Base-by-base conservation (phyloP, 129 eudicot genomes). In the Lactuca sativa region DNA sequence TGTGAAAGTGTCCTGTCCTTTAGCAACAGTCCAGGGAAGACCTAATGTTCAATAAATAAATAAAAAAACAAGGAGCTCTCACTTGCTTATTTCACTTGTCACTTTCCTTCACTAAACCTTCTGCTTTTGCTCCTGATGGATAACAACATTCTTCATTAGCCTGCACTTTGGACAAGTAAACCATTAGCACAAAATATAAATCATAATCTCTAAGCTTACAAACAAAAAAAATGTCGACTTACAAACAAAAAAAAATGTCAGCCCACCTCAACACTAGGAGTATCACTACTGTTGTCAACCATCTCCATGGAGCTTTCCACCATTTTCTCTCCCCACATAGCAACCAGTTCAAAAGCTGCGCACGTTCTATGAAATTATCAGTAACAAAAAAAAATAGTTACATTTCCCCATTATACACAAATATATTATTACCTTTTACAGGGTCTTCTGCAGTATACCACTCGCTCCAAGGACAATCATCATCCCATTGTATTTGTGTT, bases 371-470 rank as follows among this genome's bases (percentile, higher is more conserved):
- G 40, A 65, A 72, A 33, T 66, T 36, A 67, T 61, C 40, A 71
- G 63, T 66, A 56, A 74, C 40, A 21, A 49, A 63, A 21, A 25
- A 9, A 51, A 31, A 73, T 37, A 3, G 38, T n/a, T 13, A 58
- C 3, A 25, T 71, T 38, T 40, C 48, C 6, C 64, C 40, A 36
- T 10, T 37, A 37, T 72, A 67, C 54, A 57, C 0, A 9, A 21
- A 34, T 4, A 66, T 38, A 62, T 18, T 52, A 37, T 13, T 57
- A 88, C 97, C 95, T 86, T 86, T 88, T 65, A 88, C 74, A 3
- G 97, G 97, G 78, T 92, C 97, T 63, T 92, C 97, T 11, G 96
- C 91, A 57, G 95, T 86, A 75, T 86, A 92, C 96, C 97, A 92
- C 74, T 88, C 88, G 79, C 96, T 88, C 96, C 96, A 88, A 53